A percentile compares a stretch with the other conserved stretches of the same genome.
phyloP scores from a whole-genome alignment of 2,329 filamentous ascomycete species.

The Dactylellina cionopaga region DNA sequence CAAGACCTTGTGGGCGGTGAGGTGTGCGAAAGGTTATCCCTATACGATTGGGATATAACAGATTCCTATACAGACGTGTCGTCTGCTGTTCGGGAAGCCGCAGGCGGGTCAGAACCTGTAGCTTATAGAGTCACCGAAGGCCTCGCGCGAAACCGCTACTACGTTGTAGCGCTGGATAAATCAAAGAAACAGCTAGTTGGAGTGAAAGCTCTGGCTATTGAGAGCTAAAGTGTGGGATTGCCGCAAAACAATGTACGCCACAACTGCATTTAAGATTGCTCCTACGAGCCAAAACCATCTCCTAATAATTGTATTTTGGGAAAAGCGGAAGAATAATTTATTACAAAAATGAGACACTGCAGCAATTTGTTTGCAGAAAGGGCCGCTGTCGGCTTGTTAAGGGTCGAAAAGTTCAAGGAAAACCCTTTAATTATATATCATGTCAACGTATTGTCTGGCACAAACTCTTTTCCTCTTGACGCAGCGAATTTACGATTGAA shows the following conservation, averaged over 20 bases:
- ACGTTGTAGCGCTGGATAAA: slow-evolving; percentile 73
- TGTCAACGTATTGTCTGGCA: no score
- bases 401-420: slow-evolving; percentile 13
- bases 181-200: slow-evolving; percentile 75
- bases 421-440: no score
- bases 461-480: no score
- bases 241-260: no score
- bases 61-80: slow-evolving; percentile 76
- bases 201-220: slow-evolving; percentile 79
- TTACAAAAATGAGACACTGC: slow-evolving; percentile 56
- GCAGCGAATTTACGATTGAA: no score
- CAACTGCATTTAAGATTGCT: slow-evolving; percentile 3
- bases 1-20: slow-evolving; percentile 71
- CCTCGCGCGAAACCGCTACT: slow-evolving; percentile 72
- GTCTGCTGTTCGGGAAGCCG: slow-evolving; percentile 65
- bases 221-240: slow-evolving; percentile 66
- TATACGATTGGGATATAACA: slow-evolving; percentile 76
- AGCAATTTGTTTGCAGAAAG: slow-evolving; percentile 10
- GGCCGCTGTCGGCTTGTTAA: no score
- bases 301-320: slow-evolving; percentile 33
- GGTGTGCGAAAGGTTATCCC: slow-evolving; percentile 71
- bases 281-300: slow-evolving; percentile 13
- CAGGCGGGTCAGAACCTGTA: slow-evolving; percentile 32
- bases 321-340: no score
- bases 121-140: slow-evolving; percentile 49